A percentile compares a stretch with the other conserved stretches of the same genome.
Conservation (phyloP, 2,329 filamentous ascomycete genomes). For the Aureobasidium leucospermi region DNA sequence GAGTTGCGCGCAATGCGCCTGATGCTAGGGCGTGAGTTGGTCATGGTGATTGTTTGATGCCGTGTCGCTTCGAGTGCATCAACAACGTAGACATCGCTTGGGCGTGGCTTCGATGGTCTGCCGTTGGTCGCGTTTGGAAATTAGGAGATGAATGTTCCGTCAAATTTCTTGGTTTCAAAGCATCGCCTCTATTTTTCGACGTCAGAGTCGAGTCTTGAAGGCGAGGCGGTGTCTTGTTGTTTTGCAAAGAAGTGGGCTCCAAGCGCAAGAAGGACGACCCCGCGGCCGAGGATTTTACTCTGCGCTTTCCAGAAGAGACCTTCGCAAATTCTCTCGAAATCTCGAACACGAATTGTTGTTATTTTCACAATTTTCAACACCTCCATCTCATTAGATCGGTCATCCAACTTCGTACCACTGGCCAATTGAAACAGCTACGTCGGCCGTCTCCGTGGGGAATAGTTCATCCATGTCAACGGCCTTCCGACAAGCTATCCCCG, state of each 20-base stretch:
- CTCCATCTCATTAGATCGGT: background rate
- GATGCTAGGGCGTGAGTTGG: too few relatives aligned
- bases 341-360: background rate
- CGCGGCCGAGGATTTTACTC: background rate
- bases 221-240: background rate
- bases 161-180: background rate
- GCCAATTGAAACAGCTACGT: background rate
- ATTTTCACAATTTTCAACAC: background rate
- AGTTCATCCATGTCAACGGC: background rate
- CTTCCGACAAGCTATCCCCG: background rate
- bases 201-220: background rate
- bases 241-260: background rate
- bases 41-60: background rate
- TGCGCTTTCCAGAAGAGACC: background rate
- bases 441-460: background rate
- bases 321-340: background rate
- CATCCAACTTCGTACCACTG: background rate
- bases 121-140: background rate
- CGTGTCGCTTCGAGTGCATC: background rate
- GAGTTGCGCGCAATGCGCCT: too few relatives aligned
- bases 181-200: background rate
- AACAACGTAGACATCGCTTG: background rate
- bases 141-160: background rate
- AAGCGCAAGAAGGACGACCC: background rate
- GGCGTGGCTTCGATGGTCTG: constrained; percentile 1